Evolutionary conservation across 768 basidiomycete species (phyloP).

Genomic region (Naematelia encephala): DNA sequence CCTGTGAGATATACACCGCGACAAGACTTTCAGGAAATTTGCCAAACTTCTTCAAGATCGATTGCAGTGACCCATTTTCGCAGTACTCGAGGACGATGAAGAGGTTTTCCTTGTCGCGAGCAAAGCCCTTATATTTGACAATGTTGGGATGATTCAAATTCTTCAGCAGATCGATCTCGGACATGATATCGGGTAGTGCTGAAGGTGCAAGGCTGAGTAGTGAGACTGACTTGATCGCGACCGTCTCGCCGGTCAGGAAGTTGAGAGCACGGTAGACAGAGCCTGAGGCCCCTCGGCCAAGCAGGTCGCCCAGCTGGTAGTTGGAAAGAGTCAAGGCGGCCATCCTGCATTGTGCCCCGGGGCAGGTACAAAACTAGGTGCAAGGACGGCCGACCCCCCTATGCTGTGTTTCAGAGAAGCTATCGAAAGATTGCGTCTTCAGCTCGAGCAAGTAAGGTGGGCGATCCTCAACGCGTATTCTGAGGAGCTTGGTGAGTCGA

Average conservation of each 20-base stretch:
- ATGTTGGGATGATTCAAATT: constrained; percentile 95
- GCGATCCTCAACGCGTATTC: no score
- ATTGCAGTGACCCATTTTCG: constrained; percentile 95
- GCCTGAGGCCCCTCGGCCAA: constrained; percentile 97
- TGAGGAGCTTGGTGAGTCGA: no score
- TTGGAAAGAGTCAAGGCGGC: constrained; percentile 36
- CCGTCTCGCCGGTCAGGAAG: constrained; percentile 96
- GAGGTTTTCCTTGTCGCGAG: constrained; percentile 86
- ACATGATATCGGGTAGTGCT: constrained; percentile 94
- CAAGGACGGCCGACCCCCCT: no score
- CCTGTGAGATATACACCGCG: constrained; percentile 93
- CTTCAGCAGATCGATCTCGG: constrained; percentile 92
- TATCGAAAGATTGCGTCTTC: no score
- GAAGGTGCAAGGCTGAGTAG: constrained; percentile 87
- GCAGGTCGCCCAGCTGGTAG: constrained; percentile 83
- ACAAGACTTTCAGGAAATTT: constrained; percentile 98
- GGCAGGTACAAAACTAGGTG: neutral
- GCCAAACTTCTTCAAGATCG: constrained; percentile 93
- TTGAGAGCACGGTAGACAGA: constrained; percentile 90
- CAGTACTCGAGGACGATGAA: constrained; percentile 97
- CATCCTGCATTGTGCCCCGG: neutral
- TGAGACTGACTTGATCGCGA: constrained; percentile 97
- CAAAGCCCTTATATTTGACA: constrained; percentile 98
- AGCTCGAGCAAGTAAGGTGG: no score
- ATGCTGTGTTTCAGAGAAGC: no score